Base-by-base conservation (phyloP, 1,284 basidiomycete genomes). In the Lentinula novae-zelandiae region DNA sequence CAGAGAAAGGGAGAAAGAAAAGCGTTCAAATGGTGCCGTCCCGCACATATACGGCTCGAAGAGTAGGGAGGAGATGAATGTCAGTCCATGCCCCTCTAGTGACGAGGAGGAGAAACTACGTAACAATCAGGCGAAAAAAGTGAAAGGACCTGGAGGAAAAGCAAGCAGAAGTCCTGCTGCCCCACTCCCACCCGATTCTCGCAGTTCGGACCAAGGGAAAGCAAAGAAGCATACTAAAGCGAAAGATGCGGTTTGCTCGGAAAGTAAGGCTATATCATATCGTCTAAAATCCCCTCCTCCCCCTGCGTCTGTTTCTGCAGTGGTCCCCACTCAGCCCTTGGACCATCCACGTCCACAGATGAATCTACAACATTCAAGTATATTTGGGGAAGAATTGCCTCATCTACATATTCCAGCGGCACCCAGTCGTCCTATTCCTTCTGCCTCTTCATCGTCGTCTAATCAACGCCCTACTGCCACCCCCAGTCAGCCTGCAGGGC, bases 311-410 rank as follows among this genome's bases (percentile, higher is more conserved):
- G 13, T 20, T 17, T 7, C 38, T 38, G 1, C 38, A 17, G 10
- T 31, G 15, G 36, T 44, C n/a, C 36, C 33, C 12, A n/a, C 15
- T 63, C 63, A 53, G 34, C 40, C 57, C 6, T 53, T 48, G 57
- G 33, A 64, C 64, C 56, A 67, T 62, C 62, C 75, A 69, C 57
- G 22, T 13, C 48, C 46, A 46, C 49, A 62, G 27, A 80, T 79
- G 74, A 83, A 78, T 63, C 62, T 80, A 12, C 77, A 82, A 68
- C 75, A 86, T 63, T 82, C 84, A 5, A 85, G 81, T 68, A 84
- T 86, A 39, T 76, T 87, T 56, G 85, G 85, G 10, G 75, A 75
- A 54, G 84, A 81, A 64, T 69, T 82, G 52, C 77, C 80, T 40
- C 71, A 67, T 40, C 62, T 75, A 51, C 67, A 64, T 46, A 61